These are phyloP conservation scores for Vitis rotundifolia DNA, from an alignment of 164 flowering plant species.

Conservation along the genomic window DNA sequence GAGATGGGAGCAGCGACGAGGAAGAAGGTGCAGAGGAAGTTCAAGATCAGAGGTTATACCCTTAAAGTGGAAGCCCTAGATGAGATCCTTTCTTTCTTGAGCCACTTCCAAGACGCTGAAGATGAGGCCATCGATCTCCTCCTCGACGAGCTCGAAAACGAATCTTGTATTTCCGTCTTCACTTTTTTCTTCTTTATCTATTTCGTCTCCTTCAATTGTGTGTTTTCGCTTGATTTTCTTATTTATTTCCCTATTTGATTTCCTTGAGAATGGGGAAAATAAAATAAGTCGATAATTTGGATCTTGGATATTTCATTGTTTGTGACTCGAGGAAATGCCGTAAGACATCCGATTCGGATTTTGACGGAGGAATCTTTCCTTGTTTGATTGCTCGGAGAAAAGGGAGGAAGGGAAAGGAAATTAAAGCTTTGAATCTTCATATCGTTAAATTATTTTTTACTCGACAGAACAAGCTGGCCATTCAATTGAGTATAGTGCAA, in stretches of 20 bases:
- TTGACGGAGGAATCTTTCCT: too few relatives aligned
- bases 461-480: background rate
- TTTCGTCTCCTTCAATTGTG: background rate
- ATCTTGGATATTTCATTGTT: too few relatives aligned
- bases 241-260: too few relatives aligned
- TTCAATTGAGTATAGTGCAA: too few relatives aligned
- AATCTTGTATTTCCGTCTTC: constrained; percentile 39
- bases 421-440: too few relatives aligned
- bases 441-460: background rate
- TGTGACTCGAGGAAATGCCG: too few relatives aligned
- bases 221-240: background rate
- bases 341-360: too few relatives aligned
- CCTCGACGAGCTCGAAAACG: constrained; percentile 71
- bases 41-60: constrained; percentile 74
- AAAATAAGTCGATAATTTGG: too few relatives aligned
- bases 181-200: background rate
- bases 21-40: constrained; percentile 68
- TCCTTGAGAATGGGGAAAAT: too few relatives aligned
- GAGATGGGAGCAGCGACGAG: constrained; percentile 42
- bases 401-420: too few relatives aligned
- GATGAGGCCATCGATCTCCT: constrained; percentile 87
- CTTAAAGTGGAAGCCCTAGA: constrained; percentile 72
- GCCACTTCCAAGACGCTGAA: constrained; percentile 50
- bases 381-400: too few relatives aligned
- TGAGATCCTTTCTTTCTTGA: constrained; percentile 60